phyloP scores from a whole-genome alignment of 225 moss, liverwort and hornwort genomes.

The Marchantia paleacea region DNA sequence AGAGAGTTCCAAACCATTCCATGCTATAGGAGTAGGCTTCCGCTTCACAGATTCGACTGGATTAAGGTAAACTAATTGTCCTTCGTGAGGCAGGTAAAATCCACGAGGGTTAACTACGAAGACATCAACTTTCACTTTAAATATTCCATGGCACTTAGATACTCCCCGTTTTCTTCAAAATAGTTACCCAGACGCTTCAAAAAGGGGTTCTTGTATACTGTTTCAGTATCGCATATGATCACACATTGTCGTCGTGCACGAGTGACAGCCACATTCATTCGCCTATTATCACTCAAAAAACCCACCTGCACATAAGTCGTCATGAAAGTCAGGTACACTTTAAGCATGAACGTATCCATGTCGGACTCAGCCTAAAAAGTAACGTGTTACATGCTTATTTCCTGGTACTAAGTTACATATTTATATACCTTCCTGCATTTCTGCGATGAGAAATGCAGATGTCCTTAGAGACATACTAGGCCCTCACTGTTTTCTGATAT shows the following conservation, averaged over 20 bases:
- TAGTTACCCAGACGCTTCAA: constrained; percentile 79
- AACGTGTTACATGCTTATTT: background rate
- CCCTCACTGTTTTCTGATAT: too few relatives aligned
- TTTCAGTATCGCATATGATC: constrained; percentile 86
- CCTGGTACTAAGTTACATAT: too few relatives aligned
- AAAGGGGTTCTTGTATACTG: constrained; percentile 69
- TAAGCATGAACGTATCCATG: too few relatives aligned
- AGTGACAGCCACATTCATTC: constrained; percentile 98
- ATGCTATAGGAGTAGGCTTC: background rate
- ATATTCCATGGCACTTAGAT: constrained; percentile 85
- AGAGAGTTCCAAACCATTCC: background rate
- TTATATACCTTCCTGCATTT: too few relatives aligned
- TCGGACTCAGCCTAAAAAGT: too few relatives aligned
- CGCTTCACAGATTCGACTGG: background rate
- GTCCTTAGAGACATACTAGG: too few relatives aligned
- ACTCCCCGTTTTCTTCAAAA: constrained; percentile 83
- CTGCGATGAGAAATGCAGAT: too few relatives aligned
- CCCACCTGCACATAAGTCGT: constrained; percentile 55
- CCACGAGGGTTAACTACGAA: background rate
- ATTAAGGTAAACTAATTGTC: background rate
- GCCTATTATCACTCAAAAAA: constrained; percentile 84
- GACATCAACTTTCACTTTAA: constrained; percentile 6
- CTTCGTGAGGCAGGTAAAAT: background rate
- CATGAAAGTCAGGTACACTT: background rate
- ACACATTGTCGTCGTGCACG: constrained; percentile 94